phyloP scores from a whole-genome alignment of 306 rosid genomes.

The Casuarina cunninghamiana region DNA sequence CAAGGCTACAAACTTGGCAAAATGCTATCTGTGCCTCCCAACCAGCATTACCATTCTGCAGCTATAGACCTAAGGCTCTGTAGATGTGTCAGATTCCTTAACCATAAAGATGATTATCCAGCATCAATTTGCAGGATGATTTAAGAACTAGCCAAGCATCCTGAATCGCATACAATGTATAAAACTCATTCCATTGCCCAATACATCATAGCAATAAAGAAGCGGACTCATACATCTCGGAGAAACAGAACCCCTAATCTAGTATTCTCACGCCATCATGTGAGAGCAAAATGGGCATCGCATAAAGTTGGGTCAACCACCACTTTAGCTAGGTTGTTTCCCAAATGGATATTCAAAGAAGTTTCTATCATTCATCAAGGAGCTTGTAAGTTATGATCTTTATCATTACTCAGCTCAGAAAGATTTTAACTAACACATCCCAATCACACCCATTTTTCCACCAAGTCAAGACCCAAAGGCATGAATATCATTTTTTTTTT shows the following conservation, averaged over 20 bases:
- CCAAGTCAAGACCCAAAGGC: neutral
- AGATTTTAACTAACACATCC: neutral
- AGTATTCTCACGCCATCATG: neutral
- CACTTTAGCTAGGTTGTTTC: neutral
- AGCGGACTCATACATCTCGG: neutral
- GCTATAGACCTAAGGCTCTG: neutral
- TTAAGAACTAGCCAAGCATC: neutral
- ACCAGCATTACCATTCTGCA: neutral
- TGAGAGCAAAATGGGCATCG: neutral
- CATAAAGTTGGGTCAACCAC: neutral
- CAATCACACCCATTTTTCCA: neutral
- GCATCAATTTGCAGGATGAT: neutral
- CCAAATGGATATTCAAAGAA: neutral
- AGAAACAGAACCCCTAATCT: neutral
- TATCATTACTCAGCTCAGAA: neutral
- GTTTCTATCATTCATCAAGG: neutral
- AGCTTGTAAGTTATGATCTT: neutral
- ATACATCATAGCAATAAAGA: neutral
- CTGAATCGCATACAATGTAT: neutral
- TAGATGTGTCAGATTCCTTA: constrained; percentile 1
- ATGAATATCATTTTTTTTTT: neutral
- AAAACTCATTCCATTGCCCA: neutral
- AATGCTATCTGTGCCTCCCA: neutral
- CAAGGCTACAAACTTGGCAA: neutral
- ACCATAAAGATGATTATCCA: neutral